Evolutionary conservation across 257 asterid genomes (phyloP).

Genomic region (Capsicum baccatum): DNA sequence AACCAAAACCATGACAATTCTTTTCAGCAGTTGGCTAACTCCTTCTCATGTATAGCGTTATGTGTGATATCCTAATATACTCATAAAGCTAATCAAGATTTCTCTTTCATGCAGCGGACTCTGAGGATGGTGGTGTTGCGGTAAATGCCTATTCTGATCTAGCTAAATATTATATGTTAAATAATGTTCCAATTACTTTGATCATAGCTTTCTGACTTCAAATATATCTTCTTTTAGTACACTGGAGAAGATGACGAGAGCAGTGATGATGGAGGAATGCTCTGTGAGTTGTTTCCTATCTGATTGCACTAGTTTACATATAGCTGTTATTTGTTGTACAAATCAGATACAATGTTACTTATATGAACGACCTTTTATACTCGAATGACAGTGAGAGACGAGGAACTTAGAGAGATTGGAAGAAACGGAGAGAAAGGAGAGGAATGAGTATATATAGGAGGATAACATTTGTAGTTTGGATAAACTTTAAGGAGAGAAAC

Average conservation of each 20-base stretch:
- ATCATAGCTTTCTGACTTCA: constrained; percentile 35
- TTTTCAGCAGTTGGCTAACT: not conserved
- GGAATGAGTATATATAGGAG: not conserved
- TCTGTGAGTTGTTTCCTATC: constrained; percentile 60
- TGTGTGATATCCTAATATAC: constrained; percentile 10
- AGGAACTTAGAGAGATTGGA: not conserved
- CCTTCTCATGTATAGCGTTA: not conserved
- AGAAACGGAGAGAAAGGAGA: not conserved
- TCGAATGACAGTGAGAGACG: not conserved
- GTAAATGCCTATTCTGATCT: constrained; percentile 47
- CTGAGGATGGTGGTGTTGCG: constrained; percentile 64
- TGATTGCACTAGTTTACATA: not conserved
- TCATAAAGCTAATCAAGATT: constrained; percentile 13
- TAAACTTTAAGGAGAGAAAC: not conserved
- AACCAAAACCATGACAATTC: not conserved
- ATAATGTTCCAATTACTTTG: constrained; percentile 19
- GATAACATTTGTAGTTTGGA: not conserved
- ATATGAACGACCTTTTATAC: not conserved
- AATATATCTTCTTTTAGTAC: constrained; percentile 48
- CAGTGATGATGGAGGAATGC: constrained; percentile 92
- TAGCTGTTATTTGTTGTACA: not conserved
- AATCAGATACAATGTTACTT: constrained; percentile 10
- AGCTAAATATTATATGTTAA: constrained; percentile 4
- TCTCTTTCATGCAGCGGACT: constrained; percentile 59
- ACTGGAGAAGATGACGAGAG: constrained; percentile 66